Conservation (phyloP, 371 early-diverging fungal genomes). For the Paraphysoderma sedebokerense region DNA sequence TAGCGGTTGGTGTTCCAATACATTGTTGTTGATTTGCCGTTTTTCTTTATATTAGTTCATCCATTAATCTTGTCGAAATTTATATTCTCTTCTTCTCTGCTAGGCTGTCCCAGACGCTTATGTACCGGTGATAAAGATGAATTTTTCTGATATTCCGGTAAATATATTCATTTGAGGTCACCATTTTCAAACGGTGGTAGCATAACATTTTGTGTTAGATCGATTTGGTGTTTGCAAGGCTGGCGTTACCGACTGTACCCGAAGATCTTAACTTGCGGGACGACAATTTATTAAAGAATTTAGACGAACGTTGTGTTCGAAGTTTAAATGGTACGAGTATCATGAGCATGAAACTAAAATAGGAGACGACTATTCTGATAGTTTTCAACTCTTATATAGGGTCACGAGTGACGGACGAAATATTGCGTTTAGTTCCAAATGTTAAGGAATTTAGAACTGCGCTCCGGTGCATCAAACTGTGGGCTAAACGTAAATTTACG, state of each 20-base stretch:
- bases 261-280: slow-evolving; percentile 79
- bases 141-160: slow-evolving; percentile 77
- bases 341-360: background rate
- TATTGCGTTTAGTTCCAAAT: slow-evolving; percentile 89
- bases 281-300: slow-evolving; percentile 65
- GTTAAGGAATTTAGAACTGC: slow-evolving; percentile 79
- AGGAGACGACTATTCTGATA: background rate
- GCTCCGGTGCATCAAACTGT: slow-evolving; percentile 91
- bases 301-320: slow-evolving; percentile 89
- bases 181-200: background rate
- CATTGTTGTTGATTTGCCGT: background rate
- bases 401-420: slow-evolving; percentile 97
- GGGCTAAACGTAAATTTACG: slow-evolving; percentile 67
- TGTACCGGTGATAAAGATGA: slow-evolving; percentile 96
- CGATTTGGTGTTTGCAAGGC: slow-evolving; percentile 89
- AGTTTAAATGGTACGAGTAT: slow-evolving; percentile 68
- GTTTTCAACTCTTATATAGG: slow-evolving; percentile 15
- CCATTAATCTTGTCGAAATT: background rate
- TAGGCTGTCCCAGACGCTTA: slow-evolving; percentile 79
- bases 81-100: background rate
- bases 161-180: slow-evolving; percentile 4
- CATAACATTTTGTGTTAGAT: slow-evolving; percentile 36
- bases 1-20: slow-evolving; percentile 41
- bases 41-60: background rate
- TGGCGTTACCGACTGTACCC: slow-evolving; percentile 59